Evolutionary conservation across 2,329 filamentous ascomycete genomes (phyloP), one percentile per base, ranked within the genome.

Genomic region (Fusarium setosum): DNA sequence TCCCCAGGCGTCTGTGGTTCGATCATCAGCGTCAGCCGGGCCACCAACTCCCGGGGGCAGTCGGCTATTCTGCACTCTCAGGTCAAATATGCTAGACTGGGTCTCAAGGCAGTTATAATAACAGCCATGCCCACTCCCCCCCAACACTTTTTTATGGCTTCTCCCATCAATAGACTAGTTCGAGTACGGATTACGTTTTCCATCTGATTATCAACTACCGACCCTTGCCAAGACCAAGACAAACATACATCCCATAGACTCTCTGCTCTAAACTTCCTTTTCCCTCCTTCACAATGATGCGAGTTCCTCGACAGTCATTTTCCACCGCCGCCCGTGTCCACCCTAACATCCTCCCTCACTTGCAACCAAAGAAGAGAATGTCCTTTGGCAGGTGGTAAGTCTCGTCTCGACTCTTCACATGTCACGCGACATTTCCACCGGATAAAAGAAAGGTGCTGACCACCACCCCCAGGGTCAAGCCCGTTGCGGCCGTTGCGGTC

Each of bases 401-500:
- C 26, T 40, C 26, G n/a, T n/a, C n/a, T n/a, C 23, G 8, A 42
- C 32, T 6, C 11, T 17, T 37, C 15, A 29, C 13, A 17, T 52
- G 26, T 50, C 34, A 54, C 47, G 42, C 48, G 58, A 31, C 34
- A 20, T 44, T 42, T 56, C 24, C 7, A n/a, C 10, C 26, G 44
- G 42, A 56, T 31, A 41, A 48, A 44, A 13, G 42, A 41, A 48
- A 44, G 13, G 42, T 59, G 21, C 58, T 62, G 45, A 58, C 66
- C 56, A 45, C 54, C 47, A 51, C 56, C 37, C 13, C 11, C 58
- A 80, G 77, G 72, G 50, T 75, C 21, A 75, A 77, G 53, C 71
- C 76, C 42, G 68, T 75, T 48, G 69, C 70, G 29, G 74, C 72
- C 48, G 61, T 77, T 56, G 61, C 73, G n/a, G 72, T 72, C 40